phyloP scores from a whole-genome alignment of 2,329 filamentous ascomycete genomes.

The Corinectria fuckeliana region DNA sequence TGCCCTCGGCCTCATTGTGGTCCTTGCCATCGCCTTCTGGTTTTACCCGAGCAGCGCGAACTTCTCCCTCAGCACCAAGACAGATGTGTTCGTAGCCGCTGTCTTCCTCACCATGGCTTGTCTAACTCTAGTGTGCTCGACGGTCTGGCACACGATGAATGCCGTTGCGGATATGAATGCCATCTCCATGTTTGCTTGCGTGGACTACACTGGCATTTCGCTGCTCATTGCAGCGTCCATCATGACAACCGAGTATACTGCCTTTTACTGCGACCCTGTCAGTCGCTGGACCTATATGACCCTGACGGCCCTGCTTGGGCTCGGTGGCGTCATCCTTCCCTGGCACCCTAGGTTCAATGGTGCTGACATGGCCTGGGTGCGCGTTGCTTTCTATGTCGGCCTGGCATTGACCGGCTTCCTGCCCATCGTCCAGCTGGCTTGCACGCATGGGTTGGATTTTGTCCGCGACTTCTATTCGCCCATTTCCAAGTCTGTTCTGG shows the following conservation, averaged over 20 bases:
- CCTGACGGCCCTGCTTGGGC: constrained; percentile 79
- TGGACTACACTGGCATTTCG: constrained; percentile 98
- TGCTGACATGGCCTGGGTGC: constrained; percentile 88
- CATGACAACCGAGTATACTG: constrained; percentile 97
- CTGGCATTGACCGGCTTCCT: constrained; percentile 88
- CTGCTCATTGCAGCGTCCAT: constrained; percentile 94
- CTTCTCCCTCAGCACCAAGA: constrained; percentile 84
- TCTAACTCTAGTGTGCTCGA: constrained; percentile 94
- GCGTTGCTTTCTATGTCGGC: constrained; percentile 89
- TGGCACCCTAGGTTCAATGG: constrained; percentile 98
- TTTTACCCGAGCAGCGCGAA: constrained; percentile 91
- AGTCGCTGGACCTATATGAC: constrained; percentile 87
- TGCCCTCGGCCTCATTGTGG: constrained; percentile 83
- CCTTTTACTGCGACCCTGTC: constrained; percentile 95
- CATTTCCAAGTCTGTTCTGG: constrained; percentile 81
- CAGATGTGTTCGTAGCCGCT: constrained; percentile 88
- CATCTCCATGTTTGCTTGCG: constrained; percentile 94
- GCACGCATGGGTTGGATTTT: constrained; percentile 78
- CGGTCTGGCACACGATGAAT: constrained; percentile 99
- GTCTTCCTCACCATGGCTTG: constrained; percentile 96
- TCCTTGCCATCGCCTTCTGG: constrained; percentile 90
- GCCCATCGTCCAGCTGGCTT: constrained; percentile 82
- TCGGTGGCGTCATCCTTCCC: constrained; percentile 88
- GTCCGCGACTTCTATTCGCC: constrained; percentile 90
- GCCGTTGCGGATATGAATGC: constrained; percentile 88